Base-by-base conservation (phyloP, 805 yeast species). In the Starmerella cellae region DNA sequence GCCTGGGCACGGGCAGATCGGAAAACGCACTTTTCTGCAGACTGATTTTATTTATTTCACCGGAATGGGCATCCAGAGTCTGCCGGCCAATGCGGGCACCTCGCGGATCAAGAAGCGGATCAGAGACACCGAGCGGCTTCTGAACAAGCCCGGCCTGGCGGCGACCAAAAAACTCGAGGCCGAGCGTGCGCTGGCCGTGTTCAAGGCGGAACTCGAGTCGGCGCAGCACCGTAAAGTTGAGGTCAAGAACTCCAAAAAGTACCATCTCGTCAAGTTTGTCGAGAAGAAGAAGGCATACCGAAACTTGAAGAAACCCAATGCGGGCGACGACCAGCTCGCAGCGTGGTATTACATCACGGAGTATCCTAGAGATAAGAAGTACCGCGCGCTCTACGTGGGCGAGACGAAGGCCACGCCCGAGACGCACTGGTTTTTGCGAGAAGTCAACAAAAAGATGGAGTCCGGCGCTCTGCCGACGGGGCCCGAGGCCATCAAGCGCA, bases 211-310 rank as follows among this genome's bases (percentile, higher is more conserved):
- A 55, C 64, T 81, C 42, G 65, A 65, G 37, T 66, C 66, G 32
- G 71, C 73, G 16, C 67, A 69, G 46, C 47, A 60, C 30, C 61
- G 62, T 24, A 62, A 65, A 37, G 68, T 65, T 50, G 71, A 73
- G 16, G 71, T 68, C 48, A 67, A 70, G 41, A 62, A 67, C 31
- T 74, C 83, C 11, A 71, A 76, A 51, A 82, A 79, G 62, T 91
- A 91, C 59, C 95, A 84, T 58, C 85, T 84, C 87, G 84, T 91
- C 38, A 72, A 88, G 51, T 91, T 91, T 58, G 83, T 91, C 48
- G 97, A 87, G 60, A 75, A 71, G 56, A 83, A 84, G 64, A 87
- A 85, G 68, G 91, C 95, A 0, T 52, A 74, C 21, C 71, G 94
- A 56, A 72, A 67, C 44, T 74, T 82, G 55, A 80, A 78, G 49